phyloP scores from a whole-genome alignment of 306 rosid species.

The Notholithocarpus densiflorus region DNA sequence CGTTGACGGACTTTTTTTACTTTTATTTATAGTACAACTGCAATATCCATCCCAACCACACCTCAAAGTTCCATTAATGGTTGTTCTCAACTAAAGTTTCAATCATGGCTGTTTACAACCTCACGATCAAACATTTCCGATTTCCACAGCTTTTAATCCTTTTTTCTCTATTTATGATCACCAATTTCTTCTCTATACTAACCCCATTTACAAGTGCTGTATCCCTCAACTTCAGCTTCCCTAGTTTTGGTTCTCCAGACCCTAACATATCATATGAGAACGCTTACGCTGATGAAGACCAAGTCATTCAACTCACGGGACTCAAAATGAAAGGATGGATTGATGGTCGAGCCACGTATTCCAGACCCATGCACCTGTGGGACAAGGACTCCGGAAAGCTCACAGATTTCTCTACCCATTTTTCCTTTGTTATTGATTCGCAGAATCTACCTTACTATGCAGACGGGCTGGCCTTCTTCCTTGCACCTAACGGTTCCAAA shows the following conservation, averaged over 20 bases:
- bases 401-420: constrained; percentile 45
- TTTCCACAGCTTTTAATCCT: too few relatives aligned
- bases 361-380: constrained; percentile 33
- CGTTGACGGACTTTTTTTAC: too few relatives aligned
- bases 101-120: too few relatives aligned
- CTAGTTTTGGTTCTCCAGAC: constrained; percentile 3
- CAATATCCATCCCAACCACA: too few relatives aligned
- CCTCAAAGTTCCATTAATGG: too few relatives aligned
- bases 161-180: too few relatives aligned
- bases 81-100: too few relatives aligned
- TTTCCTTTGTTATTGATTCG: constrained; percentile 32
- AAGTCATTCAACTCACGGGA: constrained; percentile 17
- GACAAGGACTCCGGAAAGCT: constrained; percentile 28
- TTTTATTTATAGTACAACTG: too few relatives aligned
- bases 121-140: too few relatives aligned
- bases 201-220: not conserved
- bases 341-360: constrained; percentile 36
- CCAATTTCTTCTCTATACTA: not conserved
- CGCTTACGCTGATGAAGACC: not conserved
- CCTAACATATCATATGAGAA: not conserved
- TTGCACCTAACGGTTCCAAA: constrained; percentile 29
- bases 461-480: constrained; percentile 51
- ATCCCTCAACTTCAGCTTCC: constrained; percentile 18
- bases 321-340: not conserved
- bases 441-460: not conserved